These are phyloP conservation scores for Arthromyces matolae DNA, from an alignment of 768 basidiomycete genomes.

Conservation along the genomic window DNA sequence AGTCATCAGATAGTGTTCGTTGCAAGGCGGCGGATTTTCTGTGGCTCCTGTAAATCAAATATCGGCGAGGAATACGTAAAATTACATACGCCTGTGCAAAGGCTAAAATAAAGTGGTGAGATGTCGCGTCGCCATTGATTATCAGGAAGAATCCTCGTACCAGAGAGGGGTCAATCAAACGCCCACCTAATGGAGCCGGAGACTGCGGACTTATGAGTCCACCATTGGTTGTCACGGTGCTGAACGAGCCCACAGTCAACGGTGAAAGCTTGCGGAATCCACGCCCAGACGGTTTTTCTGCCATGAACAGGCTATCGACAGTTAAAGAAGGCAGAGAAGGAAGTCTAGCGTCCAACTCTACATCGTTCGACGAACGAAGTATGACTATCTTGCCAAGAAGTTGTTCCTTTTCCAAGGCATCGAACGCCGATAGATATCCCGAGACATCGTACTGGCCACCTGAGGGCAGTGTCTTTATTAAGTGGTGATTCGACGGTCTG, in stretches of 20 bases:
- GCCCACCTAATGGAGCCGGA: constrained; percentile 41
- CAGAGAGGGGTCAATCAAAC: constrained; percentile 59
- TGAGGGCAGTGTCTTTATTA: constrained; percentile 21
- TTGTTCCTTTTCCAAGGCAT: constrained; percentile 54
- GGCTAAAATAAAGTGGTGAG: constrained; percentile 41
- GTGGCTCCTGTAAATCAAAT: constrained; percentile 13
- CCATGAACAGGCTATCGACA: constrained; percentile 48
- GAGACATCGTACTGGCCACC: constrained; percentile 48
- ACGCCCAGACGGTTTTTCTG: constrained; percentile 31
- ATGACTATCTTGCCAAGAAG: constrained; percentile 64
- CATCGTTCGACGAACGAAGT: constrained; percentile 45
- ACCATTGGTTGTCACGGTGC: constrained; percentile 46
- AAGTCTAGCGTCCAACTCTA: constrained; percentile 40
- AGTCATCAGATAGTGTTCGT: constrained; percentile 78
- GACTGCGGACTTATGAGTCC: constrained; percentile 70
- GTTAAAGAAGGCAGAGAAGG: constrained; percentile 51
- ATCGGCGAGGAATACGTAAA: background rate
- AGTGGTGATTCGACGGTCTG: background rate
- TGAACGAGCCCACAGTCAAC: constrained; percentile 41
- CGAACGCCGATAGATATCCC: constrained; percentile 55
- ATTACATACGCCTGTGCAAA: constrained; percentile 67
- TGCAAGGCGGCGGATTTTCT: constrained; percentile 85
- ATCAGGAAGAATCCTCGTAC: constrained; percentile 32
- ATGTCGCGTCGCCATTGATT: background rate
- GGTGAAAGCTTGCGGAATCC: constrained; percentile 42